A percentile compares a stretch with the other conserved stretches of the same genome.
Conservation (phyloP, 768 basidiomycete species). For the Lentinula guzmanii region DNA sequence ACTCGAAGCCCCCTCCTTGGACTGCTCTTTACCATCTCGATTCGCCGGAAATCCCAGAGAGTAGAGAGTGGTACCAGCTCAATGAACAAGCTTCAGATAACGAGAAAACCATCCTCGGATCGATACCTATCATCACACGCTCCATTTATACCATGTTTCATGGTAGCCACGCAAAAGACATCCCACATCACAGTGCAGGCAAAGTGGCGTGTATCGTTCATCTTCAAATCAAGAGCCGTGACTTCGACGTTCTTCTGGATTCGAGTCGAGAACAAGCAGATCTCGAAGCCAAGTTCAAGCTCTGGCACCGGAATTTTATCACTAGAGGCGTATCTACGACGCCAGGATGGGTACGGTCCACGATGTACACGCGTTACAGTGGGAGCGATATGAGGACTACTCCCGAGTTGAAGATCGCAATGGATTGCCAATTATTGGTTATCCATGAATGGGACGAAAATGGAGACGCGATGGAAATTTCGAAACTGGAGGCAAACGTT, state of each 20-base stretch:
- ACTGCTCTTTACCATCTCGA: background rate
- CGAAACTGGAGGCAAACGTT: background rate
- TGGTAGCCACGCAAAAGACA: too few species aligned
- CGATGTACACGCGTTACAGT: background rate
- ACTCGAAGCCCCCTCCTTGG: background rate
- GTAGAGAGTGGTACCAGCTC: background rate
- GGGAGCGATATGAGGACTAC: background rate
- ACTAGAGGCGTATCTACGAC: background rate
- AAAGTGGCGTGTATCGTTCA: background rate
- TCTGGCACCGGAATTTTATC: background rate
- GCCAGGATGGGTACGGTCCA: background rate
- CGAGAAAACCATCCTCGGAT: background rate
- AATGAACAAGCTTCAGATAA: background rate
- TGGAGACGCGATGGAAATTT: background rate
- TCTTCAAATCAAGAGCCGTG: background rate
- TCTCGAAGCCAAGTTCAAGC: background rate
- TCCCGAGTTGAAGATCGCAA: background rate
- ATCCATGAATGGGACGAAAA: background rate
- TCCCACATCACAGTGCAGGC: background rate
- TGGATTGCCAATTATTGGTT: background rate
- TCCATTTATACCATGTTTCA: too few species aligned
- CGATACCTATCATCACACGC: too few species aligned
- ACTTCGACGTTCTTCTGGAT: too few species aligned
- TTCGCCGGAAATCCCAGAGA: background rate
- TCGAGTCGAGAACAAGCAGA: background rate